Base-by-base conservation (phyloP, 2,329 filamentous ascomycete genomes). In the Cercospora zeae-maydis region DNA sequence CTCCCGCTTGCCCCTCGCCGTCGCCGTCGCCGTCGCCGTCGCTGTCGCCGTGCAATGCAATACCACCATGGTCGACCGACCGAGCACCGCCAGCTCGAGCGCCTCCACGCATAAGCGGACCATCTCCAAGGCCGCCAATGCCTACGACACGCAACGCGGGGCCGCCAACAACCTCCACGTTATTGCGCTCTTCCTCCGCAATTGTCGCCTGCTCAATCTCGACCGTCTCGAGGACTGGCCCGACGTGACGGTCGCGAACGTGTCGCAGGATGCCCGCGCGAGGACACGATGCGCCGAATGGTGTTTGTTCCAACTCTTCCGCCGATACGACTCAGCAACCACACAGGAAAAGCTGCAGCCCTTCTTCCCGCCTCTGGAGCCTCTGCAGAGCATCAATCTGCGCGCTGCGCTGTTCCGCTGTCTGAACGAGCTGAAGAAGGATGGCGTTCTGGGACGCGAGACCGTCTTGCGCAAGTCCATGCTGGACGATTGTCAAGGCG, bases 401-500 rank as follows among this genome's bases (percentile, higher is more conserved):
- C 91, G 95, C 56, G 87, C 91, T 33, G 92, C 91, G 8, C 82
- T 97, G 8, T 89, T 93, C 70, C 86, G 92, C 75, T 87, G 84
- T 68, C 85, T 99, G 59, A 90, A 93, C 66, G 88, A 91, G 57
- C 81, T 92, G 63, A 98, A 98, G 80, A 96, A 96, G 79, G 91
- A 86, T 78, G 93, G 92, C 31, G 81, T 88, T 0, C 81, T 98
- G 8, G 91, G 92, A 2, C 84, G 91, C 55, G 92, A 96, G 72
- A 84, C 85, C 0, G 84, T 96, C 0, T 78, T 98, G 33, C 86
- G 95, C 57, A 97, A 96, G 79, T 96, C 92, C 0, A 96, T 97
- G 91, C 81, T 99, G 57, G 95, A 99, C 74, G 93, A 99, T 71
- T 99, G 95, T 78, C 93, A 90, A 68, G 93, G 93, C 5, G 92